Base-by-base conservation (phyloP, 257 asterid species). In the Nicotiana otophora region DNA sequence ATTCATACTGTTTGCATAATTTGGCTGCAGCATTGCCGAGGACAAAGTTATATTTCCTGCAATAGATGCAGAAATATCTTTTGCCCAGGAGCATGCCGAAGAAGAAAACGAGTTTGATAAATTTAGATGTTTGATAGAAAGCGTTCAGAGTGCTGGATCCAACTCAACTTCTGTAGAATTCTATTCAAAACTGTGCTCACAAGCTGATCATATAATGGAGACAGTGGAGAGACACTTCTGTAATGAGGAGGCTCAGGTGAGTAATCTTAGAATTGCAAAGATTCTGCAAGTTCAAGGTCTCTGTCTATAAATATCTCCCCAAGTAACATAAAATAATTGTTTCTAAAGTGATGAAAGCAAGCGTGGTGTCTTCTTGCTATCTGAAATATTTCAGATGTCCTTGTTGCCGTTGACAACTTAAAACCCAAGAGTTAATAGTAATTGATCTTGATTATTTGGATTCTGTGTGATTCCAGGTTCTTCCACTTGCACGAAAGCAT, bases 11-110 rank as follows among this genome's bases (percentile, higher is more conserved):
- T 26, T 16, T 58, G 77, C 66, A 55, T 76, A 67, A 68, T 77
- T 57, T 62, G 82, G 57, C 58, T 94, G 94, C 97, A 96, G 99
- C 91, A 93, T 96, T 89, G 99, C 98, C 28, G 99, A 96, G 96
- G 99, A 96, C 89, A 89, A 93, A 88, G 94, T 96, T 85, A 92
- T 94, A 89, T 96, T 94, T 90, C 98, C 98, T 82, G 97, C 97
- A 34, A 95, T 93, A 70, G 98, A 93, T 89, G 91, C 89, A 74
- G 97, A 93, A 87, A 87, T 94, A 83, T 96, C 97, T 76, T 96
- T 96, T 89, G 96, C 89, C 60, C 95, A 94, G 89, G 99, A 96
- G 92, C 99, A 96, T 81, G 95, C 97, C 26, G 98, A 90, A 88
- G 99, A 94, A 90, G 99, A 94, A 92, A 93, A 90, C 80, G 97